Percentiles rank a stretch among this genome's conserved stretches.
Evolutionary conservation across 176 grass and related monocot genomes (phyloP).

Genomic region (Elymus sibiricus): DNA sequence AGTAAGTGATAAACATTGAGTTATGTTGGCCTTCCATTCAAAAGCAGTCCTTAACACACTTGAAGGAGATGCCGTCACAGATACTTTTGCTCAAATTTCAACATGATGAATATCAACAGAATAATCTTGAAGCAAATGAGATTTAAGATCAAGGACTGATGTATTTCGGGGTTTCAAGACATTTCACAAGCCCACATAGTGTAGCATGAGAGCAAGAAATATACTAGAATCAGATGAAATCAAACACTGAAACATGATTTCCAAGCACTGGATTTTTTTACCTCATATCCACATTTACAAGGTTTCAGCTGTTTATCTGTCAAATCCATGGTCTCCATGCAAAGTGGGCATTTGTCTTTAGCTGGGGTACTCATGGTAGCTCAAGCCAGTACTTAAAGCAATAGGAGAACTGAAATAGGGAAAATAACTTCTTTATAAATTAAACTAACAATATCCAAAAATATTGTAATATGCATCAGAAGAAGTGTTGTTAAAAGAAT

Average conservation of each 20-base stretch:
- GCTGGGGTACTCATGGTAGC: slow-evolving; percentile 47
- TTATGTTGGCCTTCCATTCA: neutral
- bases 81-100: slow-evolving; percentile 13
- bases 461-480: neutral
- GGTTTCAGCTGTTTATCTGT: slow-evolving; percentile 71
- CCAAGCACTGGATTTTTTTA: slow-evolving; percentile 6
- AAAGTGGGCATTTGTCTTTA: slow-evolving; percentile 52
- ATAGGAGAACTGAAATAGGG: slow-evolving; percentile 20
- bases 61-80: neutral
- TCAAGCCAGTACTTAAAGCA: neutral
- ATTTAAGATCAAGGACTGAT: neutral
- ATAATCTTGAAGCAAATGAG: slow-evolving; percentile 15
- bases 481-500: neutral
- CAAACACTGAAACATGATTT: slow-evolving; percentile 5
- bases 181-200: neutral
- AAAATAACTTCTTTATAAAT: neutral
- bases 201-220: slow-evolving; percentile 7
- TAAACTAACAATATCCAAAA: neutral
- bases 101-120: neutral
- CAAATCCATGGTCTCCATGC: slow-evolving; percentile 51
- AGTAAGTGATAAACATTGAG: neutral
- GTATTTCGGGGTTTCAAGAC: neutral
- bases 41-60: neutral
- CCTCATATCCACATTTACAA: slow-evolving; percentile 78
- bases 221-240: neutral